Evolutionary conservation across 2,329 filamentous ascomycete genomes (phyloP).

Genomic region (Claviceps spartinae): DNA sequence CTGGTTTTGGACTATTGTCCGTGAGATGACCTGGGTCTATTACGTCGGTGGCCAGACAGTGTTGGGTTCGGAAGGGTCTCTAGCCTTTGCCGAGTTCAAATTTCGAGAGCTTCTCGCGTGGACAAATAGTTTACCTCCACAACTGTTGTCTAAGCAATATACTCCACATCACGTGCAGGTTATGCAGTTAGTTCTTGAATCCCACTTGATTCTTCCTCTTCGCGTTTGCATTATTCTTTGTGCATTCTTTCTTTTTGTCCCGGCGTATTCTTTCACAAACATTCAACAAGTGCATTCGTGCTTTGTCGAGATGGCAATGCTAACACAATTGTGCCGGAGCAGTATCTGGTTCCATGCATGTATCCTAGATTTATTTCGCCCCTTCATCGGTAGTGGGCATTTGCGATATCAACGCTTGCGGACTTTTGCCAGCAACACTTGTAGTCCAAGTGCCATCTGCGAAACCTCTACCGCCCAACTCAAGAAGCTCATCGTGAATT

Average conservation of each 20-base stretch:
- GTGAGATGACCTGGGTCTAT: conserved; percentile 14
- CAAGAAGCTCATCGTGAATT: conserved; percentile 21
- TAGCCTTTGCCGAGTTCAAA: conserved; percentile 17
- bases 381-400: conserved; percentile 9
- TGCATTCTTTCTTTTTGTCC: not conserved
- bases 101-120: conserved; percentile 21
- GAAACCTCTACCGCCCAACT: conserved; percentile 21
- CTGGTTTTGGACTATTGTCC: conserved; percentile 19
- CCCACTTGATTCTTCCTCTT: not conserved
- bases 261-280: too few species aligned
- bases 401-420: conserved; percentile 6
- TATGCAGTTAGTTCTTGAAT: conserved; percentile 5
- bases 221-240: not conserved
- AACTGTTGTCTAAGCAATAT: conserved; percentile 9
- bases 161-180: conserved; percentile 17
- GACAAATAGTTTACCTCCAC: conserved; percentile 14
- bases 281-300: too few species aligned
- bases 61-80: not conserved
- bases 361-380: conserved; percentile 12
- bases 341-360: conserved; percentile 12
- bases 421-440: conserved; percentile 13
- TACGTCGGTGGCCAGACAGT: conserved; percentile 10
- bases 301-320: too few species aligned
- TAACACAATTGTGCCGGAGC: too few species aligned
- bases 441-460: conserved; percentile 14